These are phyloP conservation scores for Rhizophagus clarus DNA, from an alignment of 192 early-diverging fungal species.

Conservation along the genomic window DNA sequence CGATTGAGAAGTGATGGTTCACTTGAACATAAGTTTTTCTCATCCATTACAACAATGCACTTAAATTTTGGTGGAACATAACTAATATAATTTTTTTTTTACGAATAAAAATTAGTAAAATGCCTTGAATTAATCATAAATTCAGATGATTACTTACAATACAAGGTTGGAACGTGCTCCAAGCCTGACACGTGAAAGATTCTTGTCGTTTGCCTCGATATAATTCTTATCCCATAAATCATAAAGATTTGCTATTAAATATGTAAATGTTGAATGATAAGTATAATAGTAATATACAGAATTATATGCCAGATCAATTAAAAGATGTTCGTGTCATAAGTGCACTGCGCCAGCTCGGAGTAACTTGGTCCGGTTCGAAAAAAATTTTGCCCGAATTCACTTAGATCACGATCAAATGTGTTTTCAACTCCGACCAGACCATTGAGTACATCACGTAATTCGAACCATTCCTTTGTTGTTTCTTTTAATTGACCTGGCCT, in stretches of 20 bases:
- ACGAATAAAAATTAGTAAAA: no score
- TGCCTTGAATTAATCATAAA: background rate
- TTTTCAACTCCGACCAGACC: no score
- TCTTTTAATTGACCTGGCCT: background rate
- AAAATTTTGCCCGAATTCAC: no score
- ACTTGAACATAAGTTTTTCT: background rate
- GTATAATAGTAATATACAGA: no score
- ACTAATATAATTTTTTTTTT: background rate
- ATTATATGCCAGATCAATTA: no score
- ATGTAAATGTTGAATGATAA: background rate
- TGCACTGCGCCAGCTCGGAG: no score
- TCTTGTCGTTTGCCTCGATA: constrained; percentile 17
- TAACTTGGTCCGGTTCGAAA: no score
- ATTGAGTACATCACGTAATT: no score
- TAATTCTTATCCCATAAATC: constrained; percentile 35
- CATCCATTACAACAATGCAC: constrained; percentile 29
- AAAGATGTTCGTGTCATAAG: no score
- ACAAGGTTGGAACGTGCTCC: constrained; percentile 30
- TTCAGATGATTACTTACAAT: background rate
- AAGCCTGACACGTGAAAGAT: constrained; percentile 19
- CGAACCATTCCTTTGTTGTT: no score
- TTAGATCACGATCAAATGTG: no score
- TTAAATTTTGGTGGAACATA: constrained; percentile 19
- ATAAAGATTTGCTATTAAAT: constrained; percentile 19
- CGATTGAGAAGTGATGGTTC: constrained; percentile 27